Base-by-base conservation (phyloP, 2,329 filamentous ascomycete species). In the Xylaria sp. region DNA sequence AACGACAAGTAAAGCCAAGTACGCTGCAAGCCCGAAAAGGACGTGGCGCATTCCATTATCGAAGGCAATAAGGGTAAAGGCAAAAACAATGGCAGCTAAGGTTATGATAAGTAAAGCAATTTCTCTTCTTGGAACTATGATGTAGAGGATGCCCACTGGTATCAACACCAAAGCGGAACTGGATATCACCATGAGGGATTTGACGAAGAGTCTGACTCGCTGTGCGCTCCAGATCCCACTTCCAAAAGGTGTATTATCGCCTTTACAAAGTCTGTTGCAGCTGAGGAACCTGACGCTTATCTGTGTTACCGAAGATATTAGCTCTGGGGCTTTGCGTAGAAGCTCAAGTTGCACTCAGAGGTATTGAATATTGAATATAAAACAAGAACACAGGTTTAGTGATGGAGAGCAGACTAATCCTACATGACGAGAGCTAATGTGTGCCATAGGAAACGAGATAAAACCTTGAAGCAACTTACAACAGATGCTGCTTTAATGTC, bases 71-170 rank as follows among this genome's bases (percentile, higher is more conserved):
- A 65, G 45, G 2, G 22, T 44, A 13, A 39, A 53, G 17, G 50
- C 45, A 51, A 65, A 65, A 11, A 15, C 3, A 7, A 61, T n/a
- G 13, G n/a, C 42, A n/a, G 45, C 61, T 38, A 65, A 13, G 1
- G 20, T 20, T 15, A 65, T 58, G 4, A 61, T n/a, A 10, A 57
- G 7, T 9, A 57, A 65, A 31, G 63, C 20, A 1, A 53, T 15
- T 13, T 0, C 42, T 38, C 44, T 61, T 25, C 1, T 1, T 4
- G 38, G 42, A 3, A n/a, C 13, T 1, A 5, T 4, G 17, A 65
- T 57, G 22, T 61, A 57, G 2, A 65, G 44, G 27, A 62, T 51
- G 3, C 63, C 63, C 1, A 65, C 15, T 5, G 63, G 63, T n/a
- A n/a, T 2, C 36, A 65, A 29, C 1, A 60, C 5, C 47, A 62